These are phyloP conservation scores for Tylopilus sp. DNA, from an alignment of 1,284 basidiomycete species.

Conservation along the genomic window DNA sequence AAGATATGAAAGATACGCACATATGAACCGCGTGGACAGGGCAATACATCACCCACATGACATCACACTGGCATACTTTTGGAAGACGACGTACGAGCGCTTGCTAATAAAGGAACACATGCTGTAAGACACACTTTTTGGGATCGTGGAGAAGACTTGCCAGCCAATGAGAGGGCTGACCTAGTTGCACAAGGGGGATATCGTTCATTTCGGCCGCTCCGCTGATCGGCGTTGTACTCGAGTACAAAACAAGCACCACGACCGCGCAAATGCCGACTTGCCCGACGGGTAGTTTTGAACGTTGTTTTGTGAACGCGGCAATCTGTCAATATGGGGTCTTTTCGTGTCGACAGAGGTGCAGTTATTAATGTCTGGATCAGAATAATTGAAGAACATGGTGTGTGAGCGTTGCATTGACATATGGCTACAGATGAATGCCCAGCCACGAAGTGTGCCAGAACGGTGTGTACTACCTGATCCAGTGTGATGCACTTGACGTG, in stretches of 20 bases:
- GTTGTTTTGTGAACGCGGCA: neutral
- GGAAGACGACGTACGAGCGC: too few relatives aligned
- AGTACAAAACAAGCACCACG: too few relatives aligned
- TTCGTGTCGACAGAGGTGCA: neutral
- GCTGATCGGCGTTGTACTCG: too few relatives aligned
- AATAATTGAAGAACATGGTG: neutral
- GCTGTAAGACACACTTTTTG: too few relatives aligned
- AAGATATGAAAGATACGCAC: neutral
- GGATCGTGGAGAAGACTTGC: too few relatives aligned
- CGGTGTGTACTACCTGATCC: neutral
- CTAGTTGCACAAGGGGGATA: too few relatives aligned
- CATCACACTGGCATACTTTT: too few relatives aligned
- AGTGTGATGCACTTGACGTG: neutral
- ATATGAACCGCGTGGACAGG: neutral
- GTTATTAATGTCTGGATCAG: neutral
- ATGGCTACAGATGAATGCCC: neutral
- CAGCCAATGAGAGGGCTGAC: too few relatives aligned
- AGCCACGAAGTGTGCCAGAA: neutral
- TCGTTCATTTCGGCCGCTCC: too few relatives aligned
- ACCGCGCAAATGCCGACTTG: neutral
- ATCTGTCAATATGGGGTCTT: neutral
- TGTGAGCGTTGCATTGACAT: neutral
- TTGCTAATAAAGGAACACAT: too few relatives aligned
- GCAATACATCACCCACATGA: neutral
- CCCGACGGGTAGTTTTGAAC: neutral